These are phyloP conservation scores for Cydonia oblonga DNA, from an alignment of 331 rosid species.

Conservation along the genomic window DNA sequence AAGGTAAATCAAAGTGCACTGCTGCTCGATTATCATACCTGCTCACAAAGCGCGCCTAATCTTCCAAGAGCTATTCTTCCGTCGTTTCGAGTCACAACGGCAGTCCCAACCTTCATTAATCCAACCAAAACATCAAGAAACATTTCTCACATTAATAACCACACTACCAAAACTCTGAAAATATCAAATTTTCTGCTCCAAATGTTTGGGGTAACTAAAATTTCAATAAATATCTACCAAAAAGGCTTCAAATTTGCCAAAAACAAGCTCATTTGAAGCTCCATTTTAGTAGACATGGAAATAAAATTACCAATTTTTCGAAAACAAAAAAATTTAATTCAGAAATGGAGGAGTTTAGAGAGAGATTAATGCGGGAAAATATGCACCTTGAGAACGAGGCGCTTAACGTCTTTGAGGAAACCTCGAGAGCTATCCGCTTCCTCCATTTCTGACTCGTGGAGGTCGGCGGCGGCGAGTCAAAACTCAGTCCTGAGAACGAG, in stretches of 20 bases:
- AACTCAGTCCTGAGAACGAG: constrained; percentile 4
- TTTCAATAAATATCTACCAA: neutral
- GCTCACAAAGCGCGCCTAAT: constrained; percentile 83
- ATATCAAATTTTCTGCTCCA: neutral
- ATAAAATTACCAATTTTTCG: neutral
- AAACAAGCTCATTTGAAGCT: neutral
- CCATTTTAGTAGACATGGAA: neutral
- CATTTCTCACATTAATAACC: neutral
- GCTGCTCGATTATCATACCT: constrained; percentile 28
- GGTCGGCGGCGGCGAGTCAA: constrained; percentile 14
- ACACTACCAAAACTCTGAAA: neutral
- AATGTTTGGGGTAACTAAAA: neutral
- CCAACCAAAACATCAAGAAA: constrained; percentile 8
- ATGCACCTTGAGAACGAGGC: constrained; percentile 62
- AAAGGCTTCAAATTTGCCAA: neutral
- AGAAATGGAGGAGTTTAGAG: neutral
- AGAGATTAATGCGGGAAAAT: neutral
- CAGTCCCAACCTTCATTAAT: constrained; percentile 77
- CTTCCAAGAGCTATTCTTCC: constrained; percentile 92
- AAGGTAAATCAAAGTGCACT: neutral
- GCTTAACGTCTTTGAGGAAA: constrained; percentile 69
- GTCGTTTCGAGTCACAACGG: constrained; percentile 91
- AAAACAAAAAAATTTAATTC: neutral
- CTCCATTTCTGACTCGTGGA: constrained; percentile 21
- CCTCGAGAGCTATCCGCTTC: constrained; percentile 49